Evolutionary conservation across 169 alveolate species (phyloP), one percentile per base, ranked within the genome.

Genomic region (Amoebophrya sp.): DNA sequence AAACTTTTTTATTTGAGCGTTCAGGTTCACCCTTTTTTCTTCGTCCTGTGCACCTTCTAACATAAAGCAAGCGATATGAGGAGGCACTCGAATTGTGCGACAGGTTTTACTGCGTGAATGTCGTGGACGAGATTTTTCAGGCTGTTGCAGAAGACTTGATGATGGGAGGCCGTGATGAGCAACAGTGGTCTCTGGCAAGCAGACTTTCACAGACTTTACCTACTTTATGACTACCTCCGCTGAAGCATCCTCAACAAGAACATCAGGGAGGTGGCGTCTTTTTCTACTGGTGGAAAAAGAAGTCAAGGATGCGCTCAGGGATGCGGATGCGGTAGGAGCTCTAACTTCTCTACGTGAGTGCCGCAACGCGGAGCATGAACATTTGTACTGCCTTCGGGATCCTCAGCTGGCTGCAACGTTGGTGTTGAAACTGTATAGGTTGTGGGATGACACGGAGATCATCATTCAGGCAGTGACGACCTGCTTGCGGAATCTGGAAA

Each of bases 401-500:
- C 36, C 83, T 12, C 39, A 65, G 83, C 83, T 65, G 2, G 83
- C 83, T 29, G 83, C 83, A 36, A 65, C 3, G 12, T 65, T 65
- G 83, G 83, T 65, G 83, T 36, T 65, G 2, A 29, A 36, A 36
- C 83, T 65, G 33, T 65, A 65, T 26, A 29, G 83, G 83, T 65
- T 0, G 3, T 65, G 83, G 83, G 83, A 65, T 36, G 26, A 65
- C 83, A 1, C 83, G 0, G 83, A 65, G 38, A 26, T 65, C 83
- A 65, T 65, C 83, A 6, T 65, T 6, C 83, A 65, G 83, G 83
- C 83, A 10, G 33, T 65, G 3, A 65, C 83, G 36, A 65, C n/a
- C 39, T 65, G 83, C 83, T 36, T 65, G 83, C 83, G 83, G n/a
- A 65, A 65, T 29, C 83, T 65, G 83, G 83, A 65, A 18, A 47